These are phyloP conservation scores for Paraphoma sp. DNA, from an alignment of 2,329 filamentous ascomycete genomes.

Conservation along the genomic window DNA sequence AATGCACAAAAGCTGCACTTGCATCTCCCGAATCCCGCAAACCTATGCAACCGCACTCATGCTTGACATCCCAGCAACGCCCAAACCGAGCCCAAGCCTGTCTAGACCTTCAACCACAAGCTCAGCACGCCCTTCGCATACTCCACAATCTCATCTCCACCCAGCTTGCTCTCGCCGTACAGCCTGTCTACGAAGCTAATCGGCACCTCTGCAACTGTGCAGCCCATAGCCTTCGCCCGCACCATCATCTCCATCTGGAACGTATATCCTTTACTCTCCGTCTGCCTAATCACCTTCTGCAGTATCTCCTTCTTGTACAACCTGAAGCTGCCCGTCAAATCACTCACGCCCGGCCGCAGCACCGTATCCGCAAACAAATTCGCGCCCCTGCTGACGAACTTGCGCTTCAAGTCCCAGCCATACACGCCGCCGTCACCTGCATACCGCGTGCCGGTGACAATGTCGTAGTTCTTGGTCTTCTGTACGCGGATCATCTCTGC, in stretches of 20 bases:
- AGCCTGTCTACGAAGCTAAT: conserved; percentile 92
- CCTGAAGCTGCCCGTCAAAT: conserved; percentile 92
- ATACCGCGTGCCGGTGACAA: conserved; percentile 95
- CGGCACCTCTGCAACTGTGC: conserved; percentile 90
- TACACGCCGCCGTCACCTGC: conserved; percentile 85
- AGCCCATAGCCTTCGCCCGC: conserved; percentile 93
- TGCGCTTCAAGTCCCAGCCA: conserved; percentile 90
- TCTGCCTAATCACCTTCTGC: conserved; percentile 87
- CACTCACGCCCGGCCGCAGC: conserved; percentile 89
- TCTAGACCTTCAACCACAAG: conserved; percentile 58
- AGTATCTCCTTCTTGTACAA: conserved; percentile 92
- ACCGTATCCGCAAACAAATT: conserved; percentile 97
- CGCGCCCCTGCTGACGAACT: conserved; percentile 81
- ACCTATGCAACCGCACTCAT: neutral
- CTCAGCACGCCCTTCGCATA: conserved; percentile 75
- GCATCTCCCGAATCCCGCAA: neutral
- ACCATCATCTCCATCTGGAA: conserved; percentile 99
- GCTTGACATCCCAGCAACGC: conserved; percentile 25
- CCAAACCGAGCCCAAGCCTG: neutral
- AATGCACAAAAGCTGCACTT: conserved; percentile 7
- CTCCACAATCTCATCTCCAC: conserved; percentile 93
- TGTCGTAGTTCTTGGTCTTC: conserved; percentile 82
- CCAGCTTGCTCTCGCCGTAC: conserved; percentile 94
- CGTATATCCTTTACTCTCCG: conserved; percentile 94
- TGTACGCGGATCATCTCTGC: conserved; percentile 89